Base-by-base conservation (phyloP, 1,139 yeast genomes). In the Debaryomyces sp. region DNA sequence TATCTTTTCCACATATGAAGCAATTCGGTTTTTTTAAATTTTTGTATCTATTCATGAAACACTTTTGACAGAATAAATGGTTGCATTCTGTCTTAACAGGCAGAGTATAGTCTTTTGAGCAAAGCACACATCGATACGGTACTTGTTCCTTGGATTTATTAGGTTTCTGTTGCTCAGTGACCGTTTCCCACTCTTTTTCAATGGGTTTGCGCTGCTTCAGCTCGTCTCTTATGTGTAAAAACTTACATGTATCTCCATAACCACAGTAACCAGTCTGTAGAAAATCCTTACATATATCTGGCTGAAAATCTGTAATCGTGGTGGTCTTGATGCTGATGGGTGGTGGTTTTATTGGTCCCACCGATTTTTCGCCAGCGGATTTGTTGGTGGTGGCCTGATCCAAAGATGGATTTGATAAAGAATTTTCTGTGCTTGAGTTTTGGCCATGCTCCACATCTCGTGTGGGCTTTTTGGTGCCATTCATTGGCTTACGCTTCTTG, bases 241-340 rank as follows among this genome's bases (percentile, higher is more conserved):
- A 95, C 70, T 94, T 95, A 71, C 99, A 95, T n/a, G 96, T 87
- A 60, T 95, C 99, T 7, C 99, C 99, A 63, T 87, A 95, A 5
- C 98, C 98, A 75, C 99, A 95, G 62, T 84, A 92, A 0, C 99
- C 99, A 0, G 96, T 92, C 57, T 87, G 90, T 51, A 85, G 81
- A 66, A 82, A 95, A 65, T 95, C 98, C 61, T 94, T 95, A 63
- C 99, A 95, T 3, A 95, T 87, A 62, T 94, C 98, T 0, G 96
- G 96, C 61, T 90, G 97, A 63, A 87, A 94, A 61, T 94, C 99
- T 33, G 89, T 80, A n/a, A 86, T 73, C 1, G 89, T 83, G 0
- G 94, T 87, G n/a, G 85, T 77, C 45, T 83, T 75, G 29, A 90
- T 77, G 59, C 84, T 84, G 0, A 80, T 66, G 0, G 90, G 78